These are phyloP conservation scores for Nyctanthes arbortristis DNA, from an alignment of 257 asterid species.

Conservation along the genomic window DNA sequence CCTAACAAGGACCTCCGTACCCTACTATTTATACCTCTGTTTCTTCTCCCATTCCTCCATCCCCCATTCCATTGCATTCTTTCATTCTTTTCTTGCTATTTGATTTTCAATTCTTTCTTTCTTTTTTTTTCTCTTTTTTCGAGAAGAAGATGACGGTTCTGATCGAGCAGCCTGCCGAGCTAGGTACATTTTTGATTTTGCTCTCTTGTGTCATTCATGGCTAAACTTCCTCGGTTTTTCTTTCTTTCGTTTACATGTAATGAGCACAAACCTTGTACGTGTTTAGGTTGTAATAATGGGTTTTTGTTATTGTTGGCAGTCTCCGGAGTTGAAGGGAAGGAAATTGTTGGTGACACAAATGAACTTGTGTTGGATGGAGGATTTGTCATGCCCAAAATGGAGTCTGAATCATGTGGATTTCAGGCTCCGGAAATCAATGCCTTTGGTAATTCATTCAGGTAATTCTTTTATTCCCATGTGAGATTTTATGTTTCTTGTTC, in stretches of 20 bases:
- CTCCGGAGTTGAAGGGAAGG: conserved; percentile 36
- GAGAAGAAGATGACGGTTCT: conserved; percentile 55
- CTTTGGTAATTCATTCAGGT: conserved; percentile 68
- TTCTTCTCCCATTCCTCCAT: not conserved
- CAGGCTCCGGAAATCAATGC: conserved; percentile 67
- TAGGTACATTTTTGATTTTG: conserved; percentile 43
- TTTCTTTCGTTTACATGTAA: not conserved
- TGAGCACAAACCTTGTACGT: not conserved
- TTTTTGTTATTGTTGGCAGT: conserved; percentile 22
- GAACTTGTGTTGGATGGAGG: conserved; percentile 58
- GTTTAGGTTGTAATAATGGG: not conserved
- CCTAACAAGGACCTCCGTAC: conserved; percentile 45
- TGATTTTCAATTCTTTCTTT: not conserved
- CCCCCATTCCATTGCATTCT: not conserved
- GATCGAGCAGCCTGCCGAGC: conserved; percentile 42
- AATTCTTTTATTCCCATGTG: not conserved
- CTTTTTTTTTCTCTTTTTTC: too few species aligned
- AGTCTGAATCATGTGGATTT: conserved; percentile 25
- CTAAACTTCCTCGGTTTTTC: not conserved
- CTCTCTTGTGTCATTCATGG: not conserved
- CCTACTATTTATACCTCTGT: conserved; percentile 45
- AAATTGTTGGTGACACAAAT: conserved; percentile 20
- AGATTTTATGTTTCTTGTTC: not conserved
- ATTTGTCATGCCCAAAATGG: conserved; percentile 42
- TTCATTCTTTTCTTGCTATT: not conserved